phyloP scores from a whole-genome alignment of 371 early-diverging fungal genomes.

The Haplosporangium sp. region DNA sequence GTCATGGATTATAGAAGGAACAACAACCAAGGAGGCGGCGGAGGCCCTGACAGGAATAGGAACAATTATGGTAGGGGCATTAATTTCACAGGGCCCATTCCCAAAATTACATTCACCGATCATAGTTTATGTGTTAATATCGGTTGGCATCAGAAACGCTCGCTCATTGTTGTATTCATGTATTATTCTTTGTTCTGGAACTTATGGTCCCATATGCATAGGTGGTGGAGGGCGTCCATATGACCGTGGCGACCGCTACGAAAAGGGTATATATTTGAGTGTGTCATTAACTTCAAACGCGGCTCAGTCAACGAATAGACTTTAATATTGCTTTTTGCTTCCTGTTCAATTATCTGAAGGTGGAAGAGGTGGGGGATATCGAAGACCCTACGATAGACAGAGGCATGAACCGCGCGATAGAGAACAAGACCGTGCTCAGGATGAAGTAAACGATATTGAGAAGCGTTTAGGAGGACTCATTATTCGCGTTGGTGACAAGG shows the following conservation, averaged over 20 bases:
- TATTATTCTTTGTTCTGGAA: neutral
- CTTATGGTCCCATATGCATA: neutral
- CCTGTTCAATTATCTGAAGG: slow-evolving; percentile 3
- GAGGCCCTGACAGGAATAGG: slow-evolving; percentile 34
- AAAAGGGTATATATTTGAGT: slow-evolving; percentile 10
- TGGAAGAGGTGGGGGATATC: slow-evolving; percentile 31
- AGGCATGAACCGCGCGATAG: slow-evolving; percentile 38
- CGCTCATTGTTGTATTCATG: neutral
- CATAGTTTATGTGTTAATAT: neutral
- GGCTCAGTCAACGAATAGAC: too few species aligned
- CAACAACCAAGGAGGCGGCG: slow-evolving; percentile 30
- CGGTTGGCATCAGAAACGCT: neutral
- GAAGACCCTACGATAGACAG: slow-evolving; percentile 45
- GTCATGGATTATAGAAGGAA: slow-evolving; percentile 41
- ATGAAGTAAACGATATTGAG: slow-evolving; percentile 76
- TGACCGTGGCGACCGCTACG: slow-evolving; percentile 34
- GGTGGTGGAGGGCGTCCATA: slow-evolving; percentile 36
- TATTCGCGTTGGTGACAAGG: slow-evolving; percentile 84
- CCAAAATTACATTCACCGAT: neutral
- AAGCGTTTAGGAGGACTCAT: slow-evolving; percentile 77
- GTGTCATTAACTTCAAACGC: too few species aligned
- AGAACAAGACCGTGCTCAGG: slow-evolving; percentile 55
- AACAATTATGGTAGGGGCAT: slow-evolving; percentile 19
- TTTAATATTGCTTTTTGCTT: neutral
- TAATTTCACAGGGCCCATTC: neutral